phyloP scores from a whole-genome alignment of 2,329 filamentous ascomycete species.

The Colletotrichum camelliae region DNA sequence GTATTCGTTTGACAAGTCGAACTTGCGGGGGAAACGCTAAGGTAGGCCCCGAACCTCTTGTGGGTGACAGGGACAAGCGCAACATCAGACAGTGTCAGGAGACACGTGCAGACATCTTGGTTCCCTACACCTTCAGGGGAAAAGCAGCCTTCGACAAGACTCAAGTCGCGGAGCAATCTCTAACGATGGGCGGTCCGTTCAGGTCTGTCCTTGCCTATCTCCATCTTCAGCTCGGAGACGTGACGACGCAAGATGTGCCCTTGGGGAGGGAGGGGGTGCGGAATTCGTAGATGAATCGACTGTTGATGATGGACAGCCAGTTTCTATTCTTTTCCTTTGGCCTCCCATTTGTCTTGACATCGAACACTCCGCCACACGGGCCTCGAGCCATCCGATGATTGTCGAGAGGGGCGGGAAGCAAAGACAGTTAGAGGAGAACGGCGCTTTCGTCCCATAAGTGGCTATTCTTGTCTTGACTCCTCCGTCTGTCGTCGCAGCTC shows the following conservation, averaged over 20 bases:
- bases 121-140: neutral
- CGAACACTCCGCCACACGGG: neutral
- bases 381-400: neutral
- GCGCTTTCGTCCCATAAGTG: constrained; percentile 10
- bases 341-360: neutral
- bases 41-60: neutral
- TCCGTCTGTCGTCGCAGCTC: neutral
- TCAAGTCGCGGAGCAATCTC: neutral
- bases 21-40: constrained; percentile 23
- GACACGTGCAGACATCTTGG: constrained; percentile 1
- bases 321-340: neutral
- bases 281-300: neutral
- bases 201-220: neutral
- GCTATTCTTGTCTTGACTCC: constrained; percentile 13
- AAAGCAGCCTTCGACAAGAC: neutral
- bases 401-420: neutral
- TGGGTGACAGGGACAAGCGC: constrained; percentile 19
- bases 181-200: neutral
- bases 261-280: neutral
- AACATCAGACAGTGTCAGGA: constrained; percentile 14
- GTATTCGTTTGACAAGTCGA: constrained; percentile 19
- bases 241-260: neutral
- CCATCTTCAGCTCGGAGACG: neutral
- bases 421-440: neutral
- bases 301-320: neutral